Base-by-base conservation (phyloP, 768 basidiomycete genomes). In the Auriculariales sp. region DNA sequence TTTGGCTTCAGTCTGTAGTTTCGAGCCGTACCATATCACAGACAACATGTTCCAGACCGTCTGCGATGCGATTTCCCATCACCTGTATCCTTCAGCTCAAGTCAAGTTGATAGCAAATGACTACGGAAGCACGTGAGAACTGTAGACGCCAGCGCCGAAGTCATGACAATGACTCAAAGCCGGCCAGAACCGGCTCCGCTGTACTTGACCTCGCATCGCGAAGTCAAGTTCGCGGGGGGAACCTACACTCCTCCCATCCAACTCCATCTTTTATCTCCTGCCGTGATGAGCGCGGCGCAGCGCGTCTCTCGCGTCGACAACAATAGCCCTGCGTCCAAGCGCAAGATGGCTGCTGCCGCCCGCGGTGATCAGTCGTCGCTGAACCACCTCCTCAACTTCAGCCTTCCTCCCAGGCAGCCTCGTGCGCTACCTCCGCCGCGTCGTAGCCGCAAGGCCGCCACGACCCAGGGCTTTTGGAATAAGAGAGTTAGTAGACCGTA, bases 311-410 rank as follows among this genome's bases (percentile, higher is more conserved):
- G 39, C 19, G 39, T 44, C 39, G 39, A 44, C 39, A 44, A 25
- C 39, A n/a, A n/a, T n/a, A 44, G 35, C 35, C 35, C 35, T 6
- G 35, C 10, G 6, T 36, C 39, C 6, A 44, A 44, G 22, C 39
- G 39, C 39, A 53, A 53, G 52, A 35, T 47, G 46, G 32, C 52
- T 32, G n/a, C n/a, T n/a, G n/a, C n/a, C n/a, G 31, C 7, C 5
- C 46, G 39, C 4, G 48, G 34, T 17, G 27, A 17, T 24, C 39
- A 47, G 46, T 54, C 49, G 25, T n/a, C n/a, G n/a, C 54, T 83
- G 59, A 86, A 88, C 61, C 83, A 94, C 69, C 81, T 95, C 47
- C 83, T 97, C 61, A 94, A 90, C 64, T 98, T 98, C 67, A 81
- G 84, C 4, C 71, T 97, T 25, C 93, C 94, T 56, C 91, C 92